Evolutionary conservation across 306 rosid genomes (phyloP).

Genomic region (Lagenaria siceraria): DNA sequence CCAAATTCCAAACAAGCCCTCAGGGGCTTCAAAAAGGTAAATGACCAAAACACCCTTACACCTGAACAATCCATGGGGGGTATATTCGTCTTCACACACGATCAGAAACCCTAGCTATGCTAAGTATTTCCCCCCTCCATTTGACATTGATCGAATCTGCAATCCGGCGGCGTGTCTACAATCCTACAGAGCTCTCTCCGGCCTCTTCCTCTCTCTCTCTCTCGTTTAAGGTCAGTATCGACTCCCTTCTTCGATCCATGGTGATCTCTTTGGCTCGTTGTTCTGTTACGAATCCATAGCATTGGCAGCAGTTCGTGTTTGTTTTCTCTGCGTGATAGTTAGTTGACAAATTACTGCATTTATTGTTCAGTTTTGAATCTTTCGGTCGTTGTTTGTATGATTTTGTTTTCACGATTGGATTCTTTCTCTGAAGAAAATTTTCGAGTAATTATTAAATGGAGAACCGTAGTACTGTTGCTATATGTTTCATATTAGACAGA

Average conservation of each 20-base stretch:
- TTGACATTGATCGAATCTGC: not conserved
- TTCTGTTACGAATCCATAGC: not conserved
- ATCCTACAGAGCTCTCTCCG: not conserved
- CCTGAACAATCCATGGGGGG: not conserved
- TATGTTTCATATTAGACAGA: not conserved
- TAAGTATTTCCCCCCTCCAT: not conserved
- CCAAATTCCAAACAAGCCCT: no score
- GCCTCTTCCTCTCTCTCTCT: not conserved
- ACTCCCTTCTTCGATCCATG: not conserved
- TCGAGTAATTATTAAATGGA: not conserved
- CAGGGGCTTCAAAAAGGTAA: no score
- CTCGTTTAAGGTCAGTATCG: not conserved
- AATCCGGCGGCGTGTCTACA: not conserved
- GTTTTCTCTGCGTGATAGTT: not conserved
- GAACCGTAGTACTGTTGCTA: not conserved
- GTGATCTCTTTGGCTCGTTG: not conserved
- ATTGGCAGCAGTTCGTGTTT: not conserved
- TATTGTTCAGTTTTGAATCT: not conserved
- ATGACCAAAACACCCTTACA: not conserved
- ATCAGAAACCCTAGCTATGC: not conserved
- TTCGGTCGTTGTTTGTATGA: not conserved
- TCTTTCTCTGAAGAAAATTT: not conserved
- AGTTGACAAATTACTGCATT: no score
- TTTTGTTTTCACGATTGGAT: not conserved
- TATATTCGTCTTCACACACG: not conserved